Conservation (phyloP, 768 basidiomycete genomes). For the Leccinum rimulosum region DNA sequence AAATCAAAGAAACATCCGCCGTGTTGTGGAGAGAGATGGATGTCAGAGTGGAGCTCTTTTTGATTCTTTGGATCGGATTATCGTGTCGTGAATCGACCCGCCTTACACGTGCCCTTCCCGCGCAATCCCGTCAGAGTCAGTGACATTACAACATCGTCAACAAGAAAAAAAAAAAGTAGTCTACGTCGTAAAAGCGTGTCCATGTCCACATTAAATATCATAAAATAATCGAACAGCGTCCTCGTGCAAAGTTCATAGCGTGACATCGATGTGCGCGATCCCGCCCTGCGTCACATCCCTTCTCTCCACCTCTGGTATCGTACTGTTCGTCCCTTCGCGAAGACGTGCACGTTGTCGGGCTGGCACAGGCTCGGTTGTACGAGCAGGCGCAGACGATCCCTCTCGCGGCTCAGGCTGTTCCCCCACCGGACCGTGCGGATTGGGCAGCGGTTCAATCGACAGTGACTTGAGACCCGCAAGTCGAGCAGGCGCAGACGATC, state of each 20-base stretch:
- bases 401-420: constrained; percentile 2
- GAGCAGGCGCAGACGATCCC: neutral
- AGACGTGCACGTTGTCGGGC: constrained; percentile 19
- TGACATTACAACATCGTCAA: neutral
- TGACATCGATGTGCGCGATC: constrained; percentile 28
- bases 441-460: constrained; percentile 13
- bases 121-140: constrained; percentile 1
- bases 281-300: constrained; percentile 19
- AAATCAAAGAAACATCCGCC: neutral
- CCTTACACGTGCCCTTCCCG: constrained; percentile 15
- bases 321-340: constrained; percentile 16
- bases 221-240: constrained; percentile 9
- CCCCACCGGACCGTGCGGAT: constrained; percentile 24
- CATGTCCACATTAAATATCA: constrained; percentile 14
- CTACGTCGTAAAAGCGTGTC: neutral
- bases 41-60: constrained; percentile 3
- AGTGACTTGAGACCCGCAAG: constrained; percentile 13
- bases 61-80: constrained; percentile 26
- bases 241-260: constrained; percentile 11
- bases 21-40: neutral
- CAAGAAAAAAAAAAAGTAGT: neutral
- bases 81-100: constrained; percentile 16
- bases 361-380: neutral
- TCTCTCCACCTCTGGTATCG: constrained; percentile 23
- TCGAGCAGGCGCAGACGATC: neutral